These are phyloP conservation scores for Lachnellula subtilissima DNA, from an alignment of 2,329 filamentous ascomycete species.

Conservation along the genomic window DNA sequence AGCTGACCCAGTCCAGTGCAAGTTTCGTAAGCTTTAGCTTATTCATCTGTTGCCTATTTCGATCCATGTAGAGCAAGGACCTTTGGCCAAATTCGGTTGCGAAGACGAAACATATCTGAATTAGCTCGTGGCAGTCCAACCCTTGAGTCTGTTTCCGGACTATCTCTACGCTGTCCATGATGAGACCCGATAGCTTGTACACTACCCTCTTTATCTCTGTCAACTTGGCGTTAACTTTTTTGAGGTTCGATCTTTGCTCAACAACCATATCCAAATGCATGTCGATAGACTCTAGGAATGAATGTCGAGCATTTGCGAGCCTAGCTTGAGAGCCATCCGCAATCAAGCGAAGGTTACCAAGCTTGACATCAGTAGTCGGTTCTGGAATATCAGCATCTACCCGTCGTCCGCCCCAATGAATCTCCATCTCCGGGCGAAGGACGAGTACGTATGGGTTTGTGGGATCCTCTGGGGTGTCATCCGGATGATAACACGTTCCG, in stretches of 20 bases:
- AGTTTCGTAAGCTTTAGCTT: conserved; percentile 91
- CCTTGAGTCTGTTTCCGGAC: conserved; percentile 81
- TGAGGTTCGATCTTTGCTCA: conserved; percentile 88
- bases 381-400: conserved; percentile 68
- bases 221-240: conserved; percentile 83
- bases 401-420: conserved; percentile 77
- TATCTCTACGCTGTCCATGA: conserved; percentile 97
- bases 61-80: conserved; percentile 91
- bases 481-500: conserved; percentile 69
- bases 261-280: conserved; percentile 84
- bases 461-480: conserved; percentile 67
- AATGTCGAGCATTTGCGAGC: conserved; percentile 70
- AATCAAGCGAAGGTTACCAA: conserved; percentile 80
- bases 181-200: conserved; percentile 93
- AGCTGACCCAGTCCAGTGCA: conserved; percentile 93
- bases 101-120: conserved; percentile 97
- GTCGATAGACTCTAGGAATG: conserved; percentile 73
- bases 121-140: conserved; percentile 87
- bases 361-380: conserved; percentile 77
- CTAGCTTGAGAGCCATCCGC: conserved; percentile 80
- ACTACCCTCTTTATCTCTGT: conserved; percentile 94
- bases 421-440: conserved; percentile 70
- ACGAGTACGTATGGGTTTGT: conserved; percentile 82
- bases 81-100: conserved; percentile 98
- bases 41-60: conserved; percentile 93